Conservation (phyloP, 2,329 filamentous ascomycete genomes). For the Ophiostoma angusticollis region DNA sequence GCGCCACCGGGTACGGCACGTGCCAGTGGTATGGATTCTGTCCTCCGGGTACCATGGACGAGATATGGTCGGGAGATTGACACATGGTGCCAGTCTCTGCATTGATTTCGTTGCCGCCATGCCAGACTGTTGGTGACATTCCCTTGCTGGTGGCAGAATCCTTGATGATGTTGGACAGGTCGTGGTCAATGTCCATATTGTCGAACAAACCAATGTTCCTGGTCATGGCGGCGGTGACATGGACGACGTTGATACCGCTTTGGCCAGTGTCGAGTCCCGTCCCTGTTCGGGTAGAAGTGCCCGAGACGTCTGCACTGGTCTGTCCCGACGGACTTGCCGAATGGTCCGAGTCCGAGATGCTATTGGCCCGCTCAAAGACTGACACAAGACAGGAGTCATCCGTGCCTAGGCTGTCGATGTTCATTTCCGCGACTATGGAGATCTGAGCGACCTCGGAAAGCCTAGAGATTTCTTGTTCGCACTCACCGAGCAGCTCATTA, state of each 20-base stretch:
- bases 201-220: neutral
- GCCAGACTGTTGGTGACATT: slow-evolving; percentile 6
- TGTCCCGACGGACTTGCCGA: slow-evolving; percentile 28
- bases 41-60: neutral
- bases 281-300: neutral
- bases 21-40: slow-evolving; percentile 27
- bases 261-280: slow-evolving; percentile 1
- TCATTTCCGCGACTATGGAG: slow-evolving; percentile 20
- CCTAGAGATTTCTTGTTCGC: slow-evolving; percentile 29
- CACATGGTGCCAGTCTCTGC: neutral
- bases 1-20: slow-evolving; percentile 16
- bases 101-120: slow-evolving; percentile 17
- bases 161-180: neutral
- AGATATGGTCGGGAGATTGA: neutral
- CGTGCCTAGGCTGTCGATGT: slow-evolving; percentile 3
- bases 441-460: slow-evolving; percentile 29
- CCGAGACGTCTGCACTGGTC: slow-evolving; percentile 14
- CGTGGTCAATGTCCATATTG: neutral
- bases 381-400: slow-evolving; percentile 26
- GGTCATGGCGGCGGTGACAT: neutral
- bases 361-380: slow-evolving; percentile 38
- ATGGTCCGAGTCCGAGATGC: slow-evolving; percentile 33
- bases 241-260: neutral
- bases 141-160: neutral
- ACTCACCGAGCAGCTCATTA: slow-evolving; percentile 23